phyloP scores from a whole-genome alignment of 495 filamentous ascomycete genomes.

The Jackrogersella minutella region DNA sequence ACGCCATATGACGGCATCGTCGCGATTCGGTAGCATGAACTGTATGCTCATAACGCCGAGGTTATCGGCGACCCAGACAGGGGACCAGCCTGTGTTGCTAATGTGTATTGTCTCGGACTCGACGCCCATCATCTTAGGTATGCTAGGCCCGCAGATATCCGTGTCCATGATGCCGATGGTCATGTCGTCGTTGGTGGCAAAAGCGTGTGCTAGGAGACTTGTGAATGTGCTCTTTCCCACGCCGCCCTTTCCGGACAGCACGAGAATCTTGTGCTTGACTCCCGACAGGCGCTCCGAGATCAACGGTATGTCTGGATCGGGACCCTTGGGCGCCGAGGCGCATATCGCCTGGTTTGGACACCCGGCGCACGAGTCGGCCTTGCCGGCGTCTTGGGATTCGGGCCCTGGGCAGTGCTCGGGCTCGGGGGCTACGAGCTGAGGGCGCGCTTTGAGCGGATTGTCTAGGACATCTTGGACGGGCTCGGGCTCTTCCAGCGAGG shows the following conservation, averaged over 20 bases:
- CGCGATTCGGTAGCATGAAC: conserved; percentile 92
- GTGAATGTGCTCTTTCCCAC: conserved; percentile 96
- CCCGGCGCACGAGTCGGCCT: conserved; percentile 86
- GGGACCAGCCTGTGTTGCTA: conserved; percentile 81
- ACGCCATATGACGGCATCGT: conserved; percentile 96
- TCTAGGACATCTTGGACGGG: conserved; percentile 69
- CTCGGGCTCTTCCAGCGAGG: conserved; percentile 73
- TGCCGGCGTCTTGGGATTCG: conserved; percentile 83
- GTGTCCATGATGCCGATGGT: conserved; percentile 95
- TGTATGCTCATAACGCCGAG: conserved; percentile 95
- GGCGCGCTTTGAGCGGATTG: conserved; percentile 72
- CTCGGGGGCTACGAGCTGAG: conserved; percentile 89
- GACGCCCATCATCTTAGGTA: conserved; percentile 98
- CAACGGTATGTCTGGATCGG: conserved; percentile 89
- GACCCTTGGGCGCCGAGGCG: conserved; percentile 91
- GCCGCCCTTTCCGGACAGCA: conserved; percentile 94
- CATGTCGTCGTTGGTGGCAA: conserved; percentile 75
- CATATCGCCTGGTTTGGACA: conserved; percentile 97
- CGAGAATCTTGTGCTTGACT: conserved; percentile 88
- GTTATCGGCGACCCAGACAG: conserved; percentile 93
- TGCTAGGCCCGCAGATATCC: conserved; percentile 92
- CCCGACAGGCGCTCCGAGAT: conserved; percentile 83
- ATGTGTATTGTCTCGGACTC: conserved; percentile 92
- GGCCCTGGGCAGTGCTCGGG: conserved; percentile 98
- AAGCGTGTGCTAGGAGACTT: conserved; percentile 83